A percentile compares a stretch with the other conserved stretches of the same genome.
These are phyloP conservation scores for Chrysoporthe cubensis DNA, from an alignment of 2,329 filamentous ascomycete species.

Conservation along the genomic window DNA sequence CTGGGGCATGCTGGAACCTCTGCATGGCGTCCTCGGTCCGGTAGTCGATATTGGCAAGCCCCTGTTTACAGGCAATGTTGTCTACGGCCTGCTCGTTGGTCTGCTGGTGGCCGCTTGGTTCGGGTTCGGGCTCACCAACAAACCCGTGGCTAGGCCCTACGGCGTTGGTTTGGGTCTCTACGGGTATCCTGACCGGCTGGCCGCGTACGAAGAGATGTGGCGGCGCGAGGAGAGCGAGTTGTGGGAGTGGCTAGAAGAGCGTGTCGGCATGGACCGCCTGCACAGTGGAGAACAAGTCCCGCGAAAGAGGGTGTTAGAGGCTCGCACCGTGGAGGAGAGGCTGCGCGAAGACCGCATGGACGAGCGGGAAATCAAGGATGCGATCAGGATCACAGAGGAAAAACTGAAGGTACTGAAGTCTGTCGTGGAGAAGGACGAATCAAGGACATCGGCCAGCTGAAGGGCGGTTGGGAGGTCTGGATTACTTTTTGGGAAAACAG, in stretches of 20 bases:
- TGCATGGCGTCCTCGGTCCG: conserved; percentile 72
- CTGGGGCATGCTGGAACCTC: conserved; percentile 84
- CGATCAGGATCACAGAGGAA: conserved; percentile 85
- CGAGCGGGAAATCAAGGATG: conserved; percentile 75
- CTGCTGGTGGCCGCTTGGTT: conserved; percentile 78
- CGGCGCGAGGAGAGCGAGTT: conserved; percentile 82
- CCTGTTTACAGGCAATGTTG: conserved; percentile 74
- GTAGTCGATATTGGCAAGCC: conserved; percentile 70
- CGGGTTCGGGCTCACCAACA: conserved; percentile 57
- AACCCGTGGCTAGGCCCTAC: conserved; percentile 42
- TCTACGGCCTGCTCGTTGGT: conserved; percentile 75
- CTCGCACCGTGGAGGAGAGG: conserved; percentile 63
- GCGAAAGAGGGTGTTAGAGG: conserved; percentile 56
- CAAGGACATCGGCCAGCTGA: conserved; percentile 18
- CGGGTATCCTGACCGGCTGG: conserved; percentile 66
- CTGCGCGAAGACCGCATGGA: conserved; percentile 65
- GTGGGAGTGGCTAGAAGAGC: conserved; percentile 92
- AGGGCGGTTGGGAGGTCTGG: neutral
- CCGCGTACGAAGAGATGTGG: conserved; percentile 95
- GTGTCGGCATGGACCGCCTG: conserved; percentile 71
- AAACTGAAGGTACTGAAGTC: conserved; percentile 76
- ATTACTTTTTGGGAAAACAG: conserved; percentile 15
- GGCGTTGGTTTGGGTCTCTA: conserved; percentile 46
- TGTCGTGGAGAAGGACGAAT: conserved; percentile 65
- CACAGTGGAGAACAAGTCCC: conserved; percentile 44